These are phyloP conservation scores for Lycium barbarum DNA, from an alignment of 257 asterid genomes.

Conservation along the genomic window DNA sequence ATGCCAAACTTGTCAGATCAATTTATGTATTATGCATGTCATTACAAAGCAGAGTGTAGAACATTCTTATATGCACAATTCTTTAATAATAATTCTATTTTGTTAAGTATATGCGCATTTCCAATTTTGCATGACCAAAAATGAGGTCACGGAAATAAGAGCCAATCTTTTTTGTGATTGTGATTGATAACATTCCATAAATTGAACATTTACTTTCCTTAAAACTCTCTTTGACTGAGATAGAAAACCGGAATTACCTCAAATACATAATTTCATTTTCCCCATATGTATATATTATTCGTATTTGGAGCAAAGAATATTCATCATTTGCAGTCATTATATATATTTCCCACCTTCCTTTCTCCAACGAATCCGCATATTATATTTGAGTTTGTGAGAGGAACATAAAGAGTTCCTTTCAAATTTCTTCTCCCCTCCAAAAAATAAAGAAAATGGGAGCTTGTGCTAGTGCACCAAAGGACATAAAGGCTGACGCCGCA, in stretches of 20 bases:
- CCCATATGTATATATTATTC: slow-evolving; percentile 27
- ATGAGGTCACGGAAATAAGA: background rate
- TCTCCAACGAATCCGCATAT: slow-evolving; percentile 1
- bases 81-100: background rate
- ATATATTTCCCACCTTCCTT: slow-evolving; percentile 37
- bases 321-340: slow-evolving; percentile 18
- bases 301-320: background rate
- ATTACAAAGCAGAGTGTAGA: background rate
- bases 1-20: background rate
- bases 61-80: background rate
- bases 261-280: background rate
- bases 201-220: slow-evolving; percentile 33
- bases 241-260: slow-evolving; percentile 30
- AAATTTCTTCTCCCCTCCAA: background rate
- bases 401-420: slow-evolving; percentile 32
- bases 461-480: slow-evolving; percentile 62
- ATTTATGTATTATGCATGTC: background rate
- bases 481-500: slow-evolving; percentile 43
- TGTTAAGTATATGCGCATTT: background rate
- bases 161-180: background rate
- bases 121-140: background rate
- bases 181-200: background rate
- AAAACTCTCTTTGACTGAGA: slow-evolving; percentile 34
- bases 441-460: slow-evolving; percentile 51
- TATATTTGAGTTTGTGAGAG: background rate